A percentile compares a stretch with the other conserved stretches of the same genome.
phyloP scores from a whole-genome alignment of 2,329 filamentous ascomycete genomes.

The Hypocreales sp. region DNA sequence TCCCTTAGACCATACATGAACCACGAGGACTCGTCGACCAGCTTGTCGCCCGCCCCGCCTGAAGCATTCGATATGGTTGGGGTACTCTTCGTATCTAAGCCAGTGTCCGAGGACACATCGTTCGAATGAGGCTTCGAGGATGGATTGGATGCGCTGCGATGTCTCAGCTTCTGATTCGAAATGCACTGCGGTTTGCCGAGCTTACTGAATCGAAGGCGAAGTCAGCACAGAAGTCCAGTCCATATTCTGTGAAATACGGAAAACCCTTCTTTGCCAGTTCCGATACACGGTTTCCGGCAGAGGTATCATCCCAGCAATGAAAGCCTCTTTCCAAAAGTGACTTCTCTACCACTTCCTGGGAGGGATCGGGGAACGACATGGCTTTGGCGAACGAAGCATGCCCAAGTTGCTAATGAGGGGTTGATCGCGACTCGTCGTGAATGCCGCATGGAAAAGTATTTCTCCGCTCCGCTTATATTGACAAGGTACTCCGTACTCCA shows the following conservation, averaged over 20 bases:
- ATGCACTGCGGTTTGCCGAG: neutral
- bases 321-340: neutral
- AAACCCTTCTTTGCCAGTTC: neutral
- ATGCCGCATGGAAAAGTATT: neutral
- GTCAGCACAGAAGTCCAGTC: slow-evolving; percentile 1
- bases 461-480: too few species aligned
- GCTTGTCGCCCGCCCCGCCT: neutral
- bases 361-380: neutral
- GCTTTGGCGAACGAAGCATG: neutral
- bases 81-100: slow-evolving; percentile 1
- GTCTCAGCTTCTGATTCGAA: neutral
- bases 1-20: slow-evolving; percentile 1
- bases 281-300: slow-evolving; percentile 1
- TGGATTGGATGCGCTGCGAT: slow-evolving; percentile 1
- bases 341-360: neutral
- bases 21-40: slow-evolving; percentile 1
- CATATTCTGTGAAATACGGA: slow-evolving; percentile 1
- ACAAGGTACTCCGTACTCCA: too few species aligned
- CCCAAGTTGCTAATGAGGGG: neutral
- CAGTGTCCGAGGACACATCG: slow-evolving; percentile 1
- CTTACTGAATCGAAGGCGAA: slow-evolving; percentile 1
- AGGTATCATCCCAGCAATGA: neutral
- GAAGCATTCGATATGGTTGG: slow-evolving; percentile 1
- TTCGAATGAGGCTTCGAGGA: slow-evolving; percentile 1
- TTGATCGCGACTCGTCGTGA: too few species aligned